Conservation (phyloP, 1,284 basidiomycete genomes). For the Ustilago vetiveriae region DNA sequence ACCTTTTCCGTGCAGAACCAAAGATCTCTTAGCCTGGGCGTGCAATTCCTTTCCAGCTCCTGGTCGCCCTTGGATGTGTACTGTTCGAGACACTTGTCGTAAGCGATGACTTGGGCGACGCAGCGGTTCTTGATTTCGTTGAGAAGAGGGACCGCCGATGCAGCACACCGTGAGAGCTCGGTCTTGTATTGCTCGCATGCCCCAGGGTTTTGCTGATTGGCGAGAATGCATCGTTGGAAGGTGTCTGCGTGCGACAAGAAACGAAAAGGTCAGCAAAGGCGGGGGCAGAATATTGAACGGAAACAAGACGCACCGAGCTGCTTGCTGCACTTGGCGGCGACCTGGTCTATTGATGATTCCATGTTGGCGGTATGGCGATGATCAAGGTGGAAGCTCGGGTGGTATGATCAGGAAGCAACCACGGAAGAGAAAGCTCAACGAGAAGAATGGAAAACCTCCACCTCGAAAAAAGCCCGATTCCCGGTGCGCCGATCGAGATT, state of each 20-base stretch:
- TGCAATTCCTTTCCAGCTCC: conserved; percentile 55
- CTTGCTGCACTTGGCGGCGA: conserved; percentile 51
- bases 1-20: conserved; percentile 61
- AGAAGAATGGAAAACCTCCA: too few relatives aligned
- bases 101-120: conserved; percentile 50
- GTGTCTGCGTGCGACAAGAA: conserved; percentile 21
- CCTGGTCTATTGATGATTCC: conserved; percentile 53
- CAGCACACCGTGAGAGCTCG: conserved; percentile 57
- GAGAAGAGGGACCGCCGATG: conserved; percentile 57
- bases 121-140: conserved; percentile 60
- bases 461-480: too few relatives aligned
- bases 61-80: conserved; percentile 46
- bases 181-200: conserved; percentile 52
- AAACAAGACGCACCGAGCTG: conserved; percentile 34
- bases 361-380: too few relatives aligned
- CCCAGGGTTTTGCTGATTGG: conserved; percentile 48
- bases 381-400: too few relatives aligned
- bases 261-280: too few relatives aligned
- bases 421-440: neutral
- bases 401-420: neutral
- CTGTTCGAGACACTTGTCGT: conserved; percentile 57
- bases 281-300: neutral
- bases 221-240: conserved; percentile 63
- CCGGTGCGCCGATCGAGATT: neutral
- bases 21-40: conserved; percentile 51